These are phyloP conservation scores for Dactylellina sp. DNA, from an alignment of 2,329 filamentous ascomycete species.

Conservation along the genomic window DNA sequence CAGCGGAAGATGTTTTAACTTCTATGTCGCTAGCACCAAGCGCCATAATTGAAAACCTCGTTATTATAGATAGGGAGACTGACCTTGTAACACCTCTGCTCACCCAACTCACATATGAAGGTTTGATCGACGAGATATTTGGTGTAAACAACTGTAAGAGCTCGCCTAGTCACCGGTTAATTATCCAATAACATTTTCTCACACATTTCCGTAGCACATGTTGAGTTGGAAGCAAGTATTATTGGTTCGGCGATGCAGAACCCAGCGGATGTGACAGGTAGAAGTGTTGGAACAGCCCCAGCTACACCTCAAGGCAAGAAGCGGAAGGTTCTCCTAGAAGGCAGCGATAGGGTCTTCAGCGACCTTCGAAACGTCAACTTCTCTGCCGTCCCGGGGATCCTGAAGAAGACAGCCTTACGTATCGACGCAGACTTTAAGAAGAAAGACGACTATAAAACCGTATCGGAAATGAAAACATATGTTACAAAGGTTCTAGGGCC, in stretches of 20 bases:
- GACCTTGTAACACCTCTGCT: constrained; percentile 92
- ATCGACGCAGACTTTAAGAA: constrained; percentile 88
- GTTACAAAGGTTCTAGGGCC: constrained; percentile 84
- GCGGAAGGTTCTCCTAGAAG: constrained; percentile 88
- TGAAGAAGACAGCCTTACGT: constrained; percentile 90
- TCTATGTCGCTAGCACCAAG: constrained; percentile 82
- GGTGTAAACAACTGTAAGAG: constrained; percentile 79
- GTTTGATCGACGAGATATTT: constrained; percentile 92
- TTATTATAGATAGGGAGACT: constrained; percentile 94
- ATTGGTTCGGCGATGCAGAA: constrained; percentile 44
- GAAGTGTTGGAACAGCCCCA: constrained; percentile 40
- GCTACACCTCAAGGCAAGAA: constrained; percentile 75
- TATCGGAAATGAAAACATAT: constrained; percentile 91
- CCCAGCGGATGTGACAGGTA: constrained; percentile 36
- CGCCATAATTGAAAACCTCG: constrained; percentile 85
- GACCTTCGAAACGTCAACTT: constrained; percentile 94
- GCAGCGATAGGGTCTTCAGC: constrained; percentile 86
- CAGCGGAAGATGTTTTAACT: constrained; percentile 78
- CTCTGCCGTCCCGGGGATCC: constrained; percentile 85
- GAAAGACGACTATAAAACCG: constrained; percentile 85
- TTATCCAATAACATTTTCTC: not conserved
- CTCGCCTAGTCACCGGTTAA: not conserved
- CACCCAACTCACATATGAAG: constrained; percentile 96
- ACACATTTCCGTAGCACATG: constrained; percentile 67
- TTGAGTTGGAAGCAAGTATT: constrained; percentile 76